Percentiles rank a stretch among this genome's conserved stretches.
Evolutionary conservation across 129 eudicot genomes (phyloP).

Genomic region (Silybum marianum): DNA sequence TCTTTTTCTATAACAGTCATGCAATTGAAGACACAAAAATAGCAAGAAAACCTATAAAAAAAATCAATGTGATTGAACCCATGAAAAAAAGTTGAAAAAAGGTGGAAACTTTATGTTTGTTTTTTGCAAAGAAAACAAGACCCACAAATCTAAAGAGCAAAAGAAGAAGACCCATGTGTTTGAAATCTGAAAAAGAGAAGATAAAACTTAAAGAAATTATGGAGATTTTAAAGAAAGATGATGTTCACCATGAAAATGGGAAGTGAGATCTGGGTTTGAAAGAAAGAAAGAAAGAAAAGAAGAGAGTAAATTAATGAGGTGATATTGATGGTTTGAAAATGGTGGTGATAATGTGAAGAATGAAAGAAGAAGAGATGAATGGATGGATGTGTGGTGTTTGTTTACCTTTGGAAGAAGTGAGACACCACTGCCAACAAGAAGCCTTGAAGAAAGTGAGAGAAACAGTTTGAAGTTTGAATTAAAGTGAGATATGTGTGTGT

Average conservation of each 20-base stretch:
- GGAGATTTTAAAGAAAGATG: background rate
- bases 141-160: slow-evolving; percentile 20
- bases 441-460: slow-evolving; percentile 36
- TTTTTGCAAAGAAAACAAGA: slow-evolving; percentile 26
- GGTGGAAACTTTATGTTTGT: slow-evolving; percentile 13
- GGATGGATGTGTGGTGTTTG: slow-evolving; percentile 1
- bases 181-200: background rate
- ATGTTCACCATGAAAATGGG: slow-evolving; percentile 19
- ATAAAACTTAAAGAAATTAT: background rate
- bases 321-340: slow-evolving; percentile 32
- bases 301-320: background rate
- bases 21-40: background rate
- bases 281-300: no score
- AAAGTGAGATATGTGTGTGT: slow-evolving; percentile 18
- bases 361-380: background rate
- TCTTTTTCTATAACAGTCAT: background rate
- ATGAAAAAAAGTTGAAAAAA: slow-evolving; percentile 19
- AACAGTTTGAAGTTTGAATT: slow-evolving; percentile 51
- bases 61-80: background rate
- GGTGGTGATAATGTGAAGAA: background rate
- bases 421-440: slow-evolving; percentile 23
- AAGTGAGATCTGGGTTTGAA: slow-evolving; percentile 6
- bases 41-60: background rate
- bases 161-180: slow-evolving; percentile 29
- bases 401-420: slow-evolving; percentile 18